Evolutionary conservation across 2,329 filamentous ascomycete genomes (phyloP).

Genomic region (Penicillium janthinellum): DNA sequence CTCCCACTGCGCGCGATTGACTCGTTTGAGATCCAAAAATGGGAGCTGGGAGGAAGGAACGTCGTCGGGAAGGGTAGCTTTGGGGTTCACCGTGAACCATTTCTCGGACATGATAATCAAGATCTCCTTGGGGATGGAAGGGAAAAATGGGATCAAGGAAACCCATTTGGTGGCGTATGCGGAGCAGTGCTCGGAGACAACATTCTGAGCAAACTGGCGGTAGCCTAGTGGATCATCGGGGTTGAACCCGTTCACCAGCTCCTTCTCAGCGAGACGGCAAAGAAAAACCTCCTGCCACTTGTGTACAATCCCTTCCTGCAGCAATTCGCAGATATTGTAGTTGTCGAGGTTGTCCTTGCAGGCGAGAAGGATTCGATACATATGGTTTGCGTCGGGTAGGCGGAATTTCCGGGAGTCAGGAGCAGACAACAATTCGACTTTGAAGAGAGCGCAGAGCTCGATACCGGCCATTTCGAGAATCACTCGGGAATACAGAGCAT

Average conservation of each 20-base stretch:
- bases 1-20: conserved; percentile 26
- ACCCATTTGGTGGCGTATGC: conserved; percentile 35
- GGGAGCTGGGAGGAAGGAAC: conserved; percentile 25
- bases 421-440: conserved; percentile 25
- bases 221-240: conserved; percentile 34
- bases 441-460: conserved; percentile 38
- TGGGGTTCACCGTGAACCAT: conserved; percentile 34
- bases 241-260: conserved; percentile 14
- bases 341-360: conserved; percentile 38
- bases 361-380: conserved; percentile 36
- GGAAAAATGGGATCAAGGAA: conserved; percentile 32
- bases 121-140: conserved; percentile 32
- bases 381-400: conserved; percentile 39
- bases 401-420: conserved; percentile 19
- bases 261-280: conserved; percentile 23
- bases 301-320: conserved; percentile 31
- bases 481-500: conserved; percentile 39
- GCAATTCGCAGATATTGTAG: conserved; percentile 27
- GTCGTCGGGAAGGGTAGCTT: conserved; percentile 16
- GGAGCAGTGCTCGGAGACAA: conserved; percentile 26
- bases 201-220: conserved; percentile 29
- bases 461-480: conserved; percentile 41
- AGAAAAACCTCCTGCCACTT: conserved; percentile 36
- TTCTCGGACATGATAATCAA: conserved; percentile 39
- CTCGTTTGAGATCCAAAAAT: conserved; percentile 25